phyloP scores from a whole-genome alignment of 306 rosid species.

The Medicago truncatula region DNA sequence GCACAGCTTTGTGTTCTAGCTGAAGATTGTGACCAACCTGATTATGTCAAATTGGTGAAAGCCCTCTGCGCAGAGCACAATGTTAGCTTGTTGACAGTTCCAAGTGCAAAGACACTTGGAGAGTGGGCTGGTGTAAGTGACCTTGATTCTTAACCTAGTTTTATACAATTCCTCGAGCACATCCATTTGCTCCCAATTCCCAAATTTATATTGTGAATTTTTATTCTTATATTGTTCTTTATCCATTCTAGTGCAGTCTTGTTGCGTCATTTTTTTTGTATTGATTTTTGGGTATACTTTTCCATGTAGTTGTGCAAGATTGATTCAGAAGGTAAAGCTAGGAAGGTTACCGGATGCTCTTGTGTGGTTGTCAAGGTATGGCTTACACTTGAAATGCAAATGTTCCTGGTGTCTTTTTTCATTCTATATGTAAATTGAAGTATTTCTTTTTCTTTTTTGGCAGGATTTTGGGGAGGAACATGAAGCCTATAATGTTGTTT shows the following conservation, averaged over 20 bases:
- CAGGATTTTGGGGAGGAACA: slow-evolving; percentile 28
- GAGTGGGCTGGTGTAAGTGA: slow-evolving; percentile 32
- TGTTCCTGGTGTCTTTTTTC: background rate
- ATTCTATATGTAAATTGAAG: too few relatives aligned
- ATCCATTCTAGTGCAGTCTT: background rate
- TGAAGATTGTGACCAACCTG: slow-evolving; percentile 31
- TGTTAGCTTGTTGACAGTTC: slow-evolving; percentile 28
- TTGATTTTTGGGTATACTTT: background rate
- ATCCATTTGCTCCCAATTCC: background rate
- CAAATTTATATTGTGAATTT: background rate
- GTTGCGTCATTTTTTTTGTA: background rate
- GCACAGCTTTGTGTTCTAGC: slow-evolving; percentile 32
- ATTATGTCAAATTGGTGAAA: slow-evolving; percentile 24
- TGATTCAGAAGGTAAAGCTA: slow-evolving; percentile 26
- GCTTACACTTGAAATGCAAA: background rate
- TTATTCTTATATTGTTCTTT: background rate
- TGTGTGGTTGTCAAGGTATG: slow-evolving; percentile 25
- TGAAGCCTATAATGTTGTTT: slow-evolving; percentile 29
- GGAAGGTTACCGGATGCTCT: slow-evolving; percentile 19
- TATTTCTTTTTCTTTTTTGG: background rate
- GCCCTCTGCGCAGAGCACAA: slow-evolving; percentile 23
- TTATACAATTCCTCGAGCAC: background rate
- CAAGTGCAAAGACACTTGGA: slow-evolving; percentile 21
- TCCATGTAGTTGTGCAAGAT: slow-evolving; percentile 12
- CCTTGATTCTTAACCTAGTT: background rate